A percentile compares a stretch with the other conserved stretches of the same genome.
phyloP scores from a whole-genome alignment of 2,329 filamentous ascomycete species.

The Plenodomus biglobosus region DNA sequence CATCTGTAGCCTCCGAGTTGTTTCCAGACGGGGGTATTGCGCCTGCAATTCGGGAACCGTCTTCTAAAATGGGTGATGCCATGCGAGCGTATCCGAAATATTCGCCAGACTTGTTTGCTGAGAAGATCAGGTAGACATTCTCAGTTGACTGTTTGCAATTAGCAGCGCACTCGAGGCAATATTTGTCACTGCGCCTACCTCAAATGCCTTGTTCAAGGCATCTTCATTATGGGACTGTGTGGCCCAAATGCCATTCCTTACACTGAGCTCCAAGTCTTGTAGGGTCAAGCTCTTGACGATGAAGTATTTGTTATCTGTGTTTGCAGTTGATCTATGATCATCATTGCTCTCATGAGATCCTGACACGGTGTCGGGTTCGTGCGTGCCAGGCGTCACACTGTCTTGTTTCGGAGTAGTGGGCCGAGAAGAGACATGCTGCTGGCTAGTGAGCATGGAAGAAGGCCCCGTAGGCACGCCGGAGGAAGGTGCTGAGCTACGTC shows the following conservation, averaged over 20 bases:
- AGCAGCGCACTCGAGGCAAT: conserved; percentile 4
- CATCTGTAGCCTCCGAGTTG: conserved; percentile 58
- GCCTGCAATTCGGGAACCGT: conserved; percentile 52
- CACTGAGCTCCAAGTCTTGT: conserved; percentile 85
- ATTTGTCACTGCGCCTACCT: conserved; percentile 57
- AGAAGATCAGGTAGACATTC: conserved; percentile 90
- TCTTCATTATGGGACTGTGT: conserved; percentile 93
- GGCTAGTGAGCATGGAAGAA: conserved; percentile 46
- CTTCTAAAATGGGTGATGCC: conserved; percentile 78
- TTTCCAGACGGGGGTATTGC: conserved; percentile 65
- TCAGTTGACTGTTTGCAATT: conserved; percentile 63
- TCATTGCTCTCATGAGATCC: conserved; percentile 12
- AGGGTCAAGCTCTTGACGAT: conserved; percentile 90
- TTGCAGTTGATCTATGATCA: conserved; percentile 7
- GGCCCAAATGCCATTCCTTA: conserved; percentile 87
- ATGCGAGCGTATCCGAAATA: conserved; percentile 96
- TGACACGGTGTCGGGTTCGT: conserved; percentile 12
- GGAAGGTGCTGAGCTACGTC: conserved; percentile 56
- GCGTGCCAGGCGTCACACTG: conserved; percentile 9
- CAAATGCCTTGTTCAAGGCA: conserved; percentile 77
- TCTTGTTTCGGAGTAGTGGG: conserved; percentile 28
- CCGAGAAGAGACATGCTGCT: conserved; percentile 27
- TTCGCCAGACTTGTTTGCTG: conserved; percentile 94
- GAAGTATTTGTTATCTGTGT: conserved; percentile 74
- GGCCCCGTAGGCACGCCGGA: conserved; percentile 59